phyloP scores from a whole-genome alignment of 2,329 filamentous ascomycete species.

The Aspergillus candidus region DNA sequence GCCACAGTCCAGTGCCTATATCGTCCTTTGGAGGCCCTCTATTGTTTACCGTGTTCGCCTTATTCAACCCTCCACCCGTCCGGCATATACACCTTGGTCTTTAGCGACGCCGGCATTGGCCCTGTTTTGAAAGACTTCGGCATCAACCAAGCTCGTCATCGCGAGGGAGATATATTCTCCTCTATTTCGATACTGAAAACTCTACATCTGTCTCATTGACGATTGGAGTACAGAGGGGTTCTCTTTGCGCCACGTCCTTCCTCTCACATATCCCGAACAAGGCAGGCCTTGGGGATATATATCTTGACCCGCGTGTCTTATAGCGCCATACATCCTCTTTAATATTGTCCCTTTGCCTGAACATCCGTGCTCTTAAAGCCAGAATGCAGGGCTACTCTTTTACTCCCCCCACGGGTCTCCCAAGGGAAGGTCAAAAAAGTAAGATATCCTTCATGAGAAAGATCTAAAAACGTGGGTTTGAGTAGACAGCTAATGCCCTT shows the following conservation, averaged over 20 bases:
- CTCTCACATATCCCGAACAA: slow-evolving; percentile 6
- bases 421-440: slow-evolving; percentile 80
- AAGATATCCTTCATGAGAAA: slow-evolving; percentile 33
- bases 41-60: not conserved
- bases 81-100: too few relatives aligned
- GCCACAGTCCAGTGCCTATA: too few relatives aligned
- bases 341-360: slow-evolving; percentile 54
- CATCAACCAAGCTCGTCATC: too few relatives aligned
- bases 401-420: slow-evolving; percentile 58
- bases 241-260: not conserved
- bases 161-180: too few relatives aligned
- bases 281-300: slow-evolving; percentile 16
- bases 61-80: not conserved
- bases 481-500: slow-evolving; percentile 6
- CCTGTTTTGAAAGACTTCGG: too few relatives aligned
- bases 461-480: too few relatives aligned
- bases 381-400: slow-evolving; percentile 69
- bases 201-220: not conserved
- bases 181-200: too few relatives aligned
- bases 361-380: slow-evolving; percentile 40
- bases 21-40: not conserved
- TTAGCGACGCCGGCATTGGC: too few relatives aligned
- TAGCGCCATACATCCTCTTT: too few relatives aligned
- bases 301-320: slow-evolving; percentile 25
- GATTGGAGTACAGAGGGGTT: not conserved